phyloP scores from a whole-genome alignment of 495 filamentous ascomycete genomes.

The Xylaria sp. region DNA sequence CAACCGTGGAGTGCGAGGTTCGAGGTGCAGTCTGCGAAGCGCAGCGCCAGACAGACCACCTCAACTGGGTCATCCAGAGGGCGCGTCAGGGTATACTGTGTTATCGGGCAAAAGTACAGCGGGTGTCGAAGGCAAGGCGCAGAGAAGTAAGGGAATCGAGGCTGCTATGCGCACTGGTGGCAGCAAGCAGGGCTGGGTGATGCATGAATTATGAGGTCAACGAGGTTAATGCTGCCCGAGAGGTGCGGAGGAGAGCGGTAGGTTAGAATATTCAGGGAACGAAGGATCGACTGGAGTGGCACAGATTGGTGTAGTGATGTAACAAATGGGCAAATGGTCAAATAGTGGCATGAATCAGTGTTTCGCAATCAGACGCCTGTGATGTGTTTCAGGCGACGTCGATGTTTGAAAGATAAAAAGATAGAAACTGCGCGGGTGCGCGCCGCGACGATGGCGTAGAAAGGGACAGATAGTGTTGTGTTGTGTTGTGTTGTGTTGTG shows the following conservation, averaged over 20 bases:
- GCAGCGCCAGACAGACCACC: constrained; percentile 3
- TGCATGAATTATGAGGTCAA: constrained; percentile 51
- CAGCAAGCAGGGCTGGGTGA: constrained; percentile 16
- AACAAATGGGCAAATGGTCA: too few relatives aligned
- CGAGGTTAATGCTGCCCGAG: constrained; percentile 39
- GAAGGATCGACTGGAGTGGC: constrained; percentile 27
- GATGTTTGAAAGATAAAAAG: neutral
- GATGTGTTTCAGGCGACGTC: constrained; percentile 11
- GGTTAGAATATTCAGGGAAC: constrained; percentile 27
- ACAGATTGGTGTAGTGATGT: constrained; percentile 19
- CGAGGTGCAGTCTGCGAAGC: constrained; percentile 9
- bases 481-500: too few relatives aligned
- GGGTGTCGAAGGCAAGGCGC: constrained; percentile 9
- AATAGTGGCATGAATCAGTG: constrained; percentile 11
- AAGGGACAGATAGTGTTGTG: neutral
- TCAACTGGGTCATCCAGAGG: constrained; percentile 22
- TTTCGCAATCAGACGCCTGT: constrained; percentile 7
- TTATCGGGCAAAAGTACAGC: neutral
- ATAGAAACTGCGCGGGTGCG: constrained; percentile 7
- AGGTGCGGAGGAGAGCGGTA: constrained; percentile 32
- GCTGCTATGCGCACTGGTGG: constrained; percentile 19
- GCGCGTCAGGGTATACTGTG: constrained; percentile 15
- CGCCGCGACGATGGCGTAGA: constrained; percentile 16
- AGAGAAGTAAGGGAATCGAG: neutral
- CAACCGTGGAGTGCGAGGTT: neutral